Evolutionary conservation across 106 monocot species (phyloP), one percentile per base, ranked within the genome.

Genomic region (Cymbidium sinense): DNA sequence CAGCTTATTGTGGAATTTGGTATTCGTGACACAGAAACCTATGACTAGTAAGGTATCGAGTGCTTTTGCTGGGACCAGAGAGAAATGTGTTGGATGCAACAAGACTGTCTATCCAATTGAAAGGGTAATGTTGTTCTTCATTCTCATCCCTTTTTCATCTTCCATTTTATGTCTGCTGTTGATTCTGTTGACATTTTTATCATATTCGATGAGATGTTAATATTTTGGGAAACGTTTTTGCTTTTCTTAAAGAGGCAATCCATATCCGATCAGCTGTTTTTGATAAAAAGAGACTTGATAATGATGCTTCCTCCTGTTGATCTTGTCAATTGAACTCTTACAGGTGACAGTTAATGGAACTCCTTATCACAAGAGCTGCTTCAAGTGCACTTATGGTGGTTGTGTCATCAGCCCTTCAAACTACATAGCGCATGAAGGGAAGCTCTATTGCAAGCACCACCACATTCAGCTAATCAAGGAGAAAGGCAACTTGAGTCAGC

Each of bases 81-180:
- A 96, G 77, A 96, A 91, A 73, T 96, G 95, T 76, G 52, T 91
- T 70, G 95, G 87, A 73, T 96, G 95, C 86, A 84, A 80, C 54
- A 96, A 91, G 74, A 96, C 93, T 12, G 95, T 82, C 1, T 96
- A 93, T 84, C 95, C 91, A 43, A 96, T 80, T 34, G 95, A 96
- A 80, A 93, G 86, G 86, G 95, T 96, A 87, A 55, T 43, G 25
- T 43, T 73, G 20, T 73, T 41, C 43, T 19, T 37, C 33, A 52
- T 52, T 52, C 13, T 62, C 18, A 62, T 27, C 8, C 5, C 25
- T 62, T 3, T 62, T 62, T 62, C 21, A 62, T 62, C 62, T 52
- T 12, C 52, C n/a, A n/a, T n/a, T n/a, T n/a, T n/a, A n/a, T n/a
- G n/a, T n/a, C n/a, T n/a, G n/a, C n/a, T n/a, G n/a, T n/a, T n/a